Conservation (phyloP, 1,139 yeast species). For the Entelexis paramagnoliae region DNA sequence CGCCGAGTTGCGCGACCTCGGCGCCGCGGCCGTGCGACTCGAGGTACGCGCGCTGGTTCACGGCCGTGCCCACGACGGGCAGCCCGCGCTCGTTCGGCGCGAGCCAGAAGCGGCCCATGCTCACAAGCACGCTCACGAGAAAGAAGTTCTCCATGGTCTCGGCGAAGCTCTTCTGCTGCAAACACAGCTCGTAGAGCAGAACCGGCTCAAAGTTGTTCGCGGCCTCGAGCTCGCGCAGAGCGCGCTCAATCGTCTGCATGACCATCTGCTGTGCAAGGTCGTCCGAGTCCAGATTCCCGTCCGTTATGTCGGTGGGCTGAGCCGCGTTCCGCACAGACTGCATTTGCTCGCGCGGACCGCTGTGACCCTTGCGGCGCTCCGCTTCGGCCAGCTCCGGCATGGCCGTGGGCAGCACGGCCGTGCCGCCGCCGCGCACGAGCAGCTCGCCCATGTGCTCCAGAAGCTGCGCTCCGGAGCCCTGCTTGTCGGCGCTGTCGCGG, state of each 20-base stretch:
- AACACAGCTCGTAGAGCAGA: constrained; percentile 14
- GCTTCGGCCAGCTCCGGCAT: background rate
- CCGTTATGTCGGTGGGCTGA: background rate
- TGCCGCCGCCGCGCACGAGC: constrained; percentile 7
- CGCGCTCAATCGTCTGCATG: background rate
- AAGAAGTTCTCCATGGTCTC: constrained; percentile 17
- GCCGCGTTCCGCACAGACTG: background rate
- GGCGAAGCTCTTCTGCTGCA: constrained; percentile 11
- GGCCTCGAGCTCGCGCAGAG: background rate
- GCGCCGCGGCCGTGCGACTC: background rate
- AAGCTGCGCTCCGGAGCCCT: background rate
- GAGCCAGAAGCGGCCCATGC: constrained; percentile 11
- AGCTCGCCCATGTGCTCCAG: constrained; percentile 5
- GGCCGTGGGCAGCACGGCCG: background rate
- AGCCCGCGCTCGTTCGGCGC: constrained; percentile 9
- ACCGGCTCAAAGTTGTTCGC: constrained; percentile 1
- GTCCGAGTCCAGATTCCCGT: background rate
- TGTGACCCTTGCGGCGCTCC: background rate
- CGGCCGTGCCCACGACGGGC: constrained; percentile 13
- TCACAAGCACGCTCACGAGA: constrained; percentile 9
- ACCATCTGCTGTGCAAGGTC: background rate
- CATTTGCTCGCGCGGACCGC: background rate
- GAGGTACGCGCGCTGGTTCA: constrained; percentile 4
- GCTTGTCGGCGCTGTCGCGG: background rate
- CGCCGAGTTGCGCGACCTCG: background rate